Evolutionary conservation across 2,329 filamentous ascomycete species (phyloP), one percentile per base, ranked within the genome.

Genomic region (Monilinia aucupariae): DNA sequence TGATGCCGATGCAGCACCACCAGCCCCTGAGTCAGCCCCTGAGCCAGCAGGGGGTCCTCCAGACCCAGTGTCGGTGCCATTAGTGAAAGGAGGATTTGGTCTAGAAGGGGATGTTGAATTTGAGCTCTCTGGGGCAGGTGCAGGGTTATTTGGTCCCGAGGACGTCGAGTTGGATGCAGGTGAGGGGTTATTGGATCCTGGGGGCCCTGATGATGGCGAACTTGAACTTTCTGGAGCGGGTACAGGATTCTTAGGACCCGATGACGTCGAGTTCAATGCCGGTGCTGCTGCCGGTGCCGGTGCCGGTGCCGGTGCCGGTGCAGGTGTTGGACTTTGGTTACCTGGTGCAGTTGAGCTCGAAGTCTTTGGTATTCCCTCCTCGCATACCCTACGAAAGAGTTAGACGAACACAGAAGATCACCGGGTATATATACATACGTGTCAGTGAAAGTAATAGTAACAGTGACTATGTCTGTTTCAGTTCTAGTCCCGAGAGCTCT

Each of bases 81-180:
- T 61, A 34, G 50, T n/a, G n/a, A 61, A 61, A 37, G 59, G 59
- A 5, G 49, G 39, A 6, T 39, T 61, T 55, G 50, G 39, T 39
- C n/a, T 25, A 45, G 59, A 61, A 51, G 56, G 45, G 6, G 45
- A 50, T 10, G 56, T 51, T n/a, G 20, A 2, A 39, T 49, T 59
- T 15, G 50, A 47, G 30, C 55, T 61, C 8, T 48, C 49, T 20
- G 59, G 22, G 30, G 13, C 30, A 25, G 49, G 39, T 15, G 13
- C 39, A 15, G 59, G 39, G 41, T 37, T 61, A 27, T 54, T 15
- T 20, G 53, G 41, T 25, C 53, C 53, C 4, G 53, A 47, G 2
- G 27, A 45, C 27, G 53, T 32, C 13, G 39, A 47, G 20, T 56
- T 56, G 2, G 39, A 56, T 22, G 41, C 27, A 34, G 53, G 20